Evolutionary conservation across 768 basidiomycete genomes (phyloP).

Genomic region (Phanerochaete sordida): DNA sequence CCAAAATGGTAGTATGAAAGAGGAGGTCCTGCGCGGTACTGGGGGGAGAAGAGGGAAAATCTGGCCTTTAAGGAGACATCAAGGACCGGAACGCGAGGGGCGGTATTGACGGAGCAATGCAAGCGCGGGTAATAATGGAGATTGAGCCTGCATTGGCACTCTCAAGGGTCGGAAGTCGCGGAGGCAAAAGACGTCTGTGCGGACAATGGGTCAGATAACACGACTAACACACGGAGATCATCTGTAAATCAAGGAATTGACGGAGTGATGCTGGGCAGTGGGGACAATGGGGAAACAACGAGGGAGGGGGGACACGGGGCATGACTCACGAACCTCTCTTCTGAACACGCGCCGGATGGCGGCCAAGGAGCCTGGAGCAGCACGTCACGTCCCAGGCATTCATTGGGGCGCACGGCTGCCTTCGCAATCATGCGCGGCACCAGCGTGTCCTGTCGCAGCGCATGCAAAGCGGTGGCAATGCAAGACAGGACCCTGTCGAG

Average conservation of each 20-base stretch:
- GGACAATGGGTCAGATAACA: constrained; percentile 3
- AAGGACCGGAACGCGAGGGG: constrained; percentile 6
- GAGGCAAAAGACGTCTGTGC: neutral
- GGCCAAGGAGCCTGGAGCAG: neutral
- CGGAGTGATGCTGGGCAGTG: constrained; percentile 6
- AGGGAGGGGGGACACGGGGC: constrained; percentile 9
- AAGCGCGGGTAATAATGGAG: constrained; percentile 2
- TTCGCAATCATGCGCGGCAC: constrained; percentile 6
- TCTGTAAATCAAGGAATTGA: neutral
- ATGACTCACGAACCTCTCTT: constrained; percentile 1
- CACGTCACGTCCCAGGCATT: constrained; percentile 4
- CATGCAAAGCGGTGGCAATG: neutral
- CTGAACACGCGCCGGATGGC: neutral
- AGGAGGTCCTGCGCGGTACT: constrained; percentile 4
- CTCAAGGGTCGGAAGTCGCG: neutral
- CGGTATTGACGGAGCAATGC: neutral
- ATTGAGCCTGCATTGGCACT: neutral
- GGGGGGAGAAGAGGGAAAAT: constrained; percentile 9
- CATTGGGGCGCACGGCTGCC: neutral
- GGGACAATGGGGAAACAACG: constrained; percentile 17
- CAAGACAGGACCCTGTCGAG: neutral
- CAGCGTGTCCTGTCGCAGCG: constrained; percentile 4
- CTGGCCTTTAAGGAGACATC: constrained; percentile 5
- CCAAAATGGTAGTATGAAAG: constrained; percentile 26
- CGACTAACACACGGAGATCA: neutral